Evolutionary conservation across 163 green algal species (phyloP).

Genomic region (Prototheca wickerhamii): DNA sequence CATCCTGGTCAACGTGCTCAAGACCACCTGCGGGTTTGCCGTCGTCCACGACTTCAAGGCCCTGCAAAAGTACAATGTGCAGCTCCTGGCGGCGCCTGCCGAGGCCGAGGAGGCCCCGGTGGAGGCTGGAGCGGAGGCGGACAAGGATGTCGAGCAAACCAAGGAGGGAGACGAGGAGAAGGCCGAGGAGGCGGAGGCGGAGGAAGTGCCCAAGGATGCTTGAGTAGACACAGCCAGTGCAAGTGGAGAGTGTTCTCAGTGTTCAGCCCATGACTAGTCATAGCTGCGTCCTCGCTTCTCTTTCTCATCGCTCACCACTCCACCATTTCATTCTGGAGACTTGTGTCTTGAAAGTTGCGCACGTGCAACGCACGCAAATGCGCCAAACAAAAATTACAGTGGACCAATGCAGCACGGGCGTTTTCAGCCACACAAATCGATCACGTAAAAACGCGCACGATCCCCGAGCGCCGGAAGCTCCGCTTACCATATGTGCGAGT

Average conservation of each 20-base stretch:
- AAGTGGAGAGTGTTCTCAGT: not conserved
- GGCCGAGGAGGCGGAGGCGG: not conserved
- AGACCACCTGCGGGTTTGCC: conserved; percentile 45
- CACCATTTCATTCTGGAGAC: not conserved
- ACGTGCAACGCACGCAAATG: not conserved
- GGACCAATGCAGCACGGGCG: not conserved
- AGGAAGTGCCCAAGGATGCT: not conserved
- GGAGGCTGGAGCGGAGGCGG: not conserved
- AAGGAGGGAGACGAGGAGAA: not conserved
- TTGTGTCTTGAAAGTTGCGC: not conserved
- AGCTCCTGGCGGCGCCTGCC: conserved; percentile 22
- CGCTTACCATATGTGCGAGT: too few species aligned
- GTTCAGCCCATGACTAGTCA: not conserved
- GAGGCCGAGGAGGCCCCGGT: conserved; percentile 17
- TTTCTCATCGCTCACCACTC: too few species aligned
- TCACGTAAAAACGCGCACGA: too few species aligned
- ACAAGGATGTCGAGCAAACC: conserved; percentile 3
- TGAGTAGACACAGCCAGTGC: too few species aligned
- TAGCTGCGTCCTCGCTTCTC: not conserved
- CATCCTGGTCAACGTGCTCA: conserved; percentile 71
- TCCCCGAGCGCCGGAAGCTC: too few species aligned
- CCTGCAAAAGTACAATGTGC: conserved; percentile 61
- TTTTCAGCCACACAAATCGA: not conserved
- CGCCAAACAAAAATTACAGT: not conserved
- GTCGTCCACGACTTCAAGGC: conserved; percentile 56